Percentiles rank a stretch among this genome's conserved stretches.
Evolutionary conservation across 805 yeast species (phyloP).

Genomic region (Saccharomycopsis guyanensis): DNA sequence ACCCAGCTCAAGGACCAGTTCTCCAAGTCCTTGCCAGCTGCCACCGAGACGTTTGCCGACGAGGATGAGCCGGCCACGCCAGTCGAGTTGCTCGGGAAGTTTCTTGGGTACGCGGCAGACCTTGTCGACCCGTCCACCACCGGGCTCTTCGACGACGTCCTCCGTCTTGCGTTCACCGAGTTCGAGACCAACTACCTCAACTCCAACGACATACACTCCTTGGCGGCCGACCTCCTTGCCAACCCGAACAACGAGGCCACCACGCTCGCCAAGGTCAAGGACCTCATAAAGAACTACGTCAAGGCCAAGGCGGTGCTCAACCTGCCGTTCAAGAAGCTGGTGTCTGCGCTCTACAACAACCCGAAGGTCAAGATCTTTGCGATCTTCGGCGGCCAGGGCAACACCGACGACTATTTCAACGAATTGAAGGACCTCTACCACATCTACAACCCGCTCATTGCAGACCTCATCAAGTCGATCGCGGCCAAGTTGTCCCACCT

Average conservation of each 20-base stretch:
- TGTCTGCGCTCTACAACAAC: conserved; percentile 50
- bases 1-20: conserved; percentile 87
- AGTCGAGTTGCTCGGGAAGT: conserved; percentile 76
- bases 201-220: conserved; percentile 78
- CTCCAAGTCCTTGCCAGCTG: conserved; percentile 63
- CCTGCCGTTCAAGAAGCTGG: conserved; percentile 42
- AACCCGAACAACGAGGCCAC: conserved; percentile 55
- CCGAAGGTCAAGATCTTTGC: conserved; percentile 63
- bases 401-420: conserved; percentile 94
- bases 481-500: conserved; percentile 62
- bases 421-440: conserved; percentile 83
- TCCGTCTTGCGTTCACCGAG: conserved; percentile 65
- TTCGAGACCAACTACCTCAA: conserved; percentile 74
- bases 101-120: conserved; percentile 64
- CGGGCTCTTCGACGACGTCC: conserved; percentile 63
- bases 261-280: conserved; percentile 60
- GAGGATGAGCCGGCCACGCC: conserved; percentile 86
- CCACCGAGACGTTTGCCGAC: conserved; percentile 76
- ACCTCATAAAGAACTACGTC: conserved; percentile 73
- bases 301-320: conserved; percentile 44
- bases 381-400: conserved; percentile 98
- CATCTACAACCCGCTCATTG: conserved; percentile 66
- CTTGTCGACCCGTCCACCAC: conserved; percentile 35
- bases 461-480: conserved; percentile 62
- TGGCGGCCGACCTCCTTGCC: conserved; percentile 62